phyloP scores from a whole-genome alignment of 441 rosid genomes.

The Corymbia citriodora region DNA sequence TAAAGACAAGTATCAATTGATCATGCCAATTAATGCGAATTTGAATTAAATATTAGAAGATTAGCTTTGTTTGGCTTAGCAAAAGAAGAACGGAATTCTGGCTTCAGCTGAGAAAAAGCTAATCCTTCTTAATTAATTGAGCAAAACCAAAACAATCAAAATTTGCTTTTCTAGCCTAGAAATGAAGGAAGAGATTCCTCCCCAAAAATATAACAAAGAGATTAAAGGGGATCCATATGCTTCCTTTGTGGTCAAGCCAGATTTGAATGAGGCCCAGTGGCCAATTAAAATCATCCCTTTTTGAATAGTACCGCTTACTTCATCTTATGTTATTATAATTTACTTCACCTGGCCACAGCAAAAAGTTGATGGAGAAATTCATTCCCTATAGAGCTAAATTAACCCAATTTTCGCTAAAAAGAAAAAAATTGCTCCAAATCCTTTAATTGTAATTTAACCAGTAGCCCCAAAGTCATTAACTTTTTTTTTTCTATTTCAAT shows the following conservation, averaged over 20 bases:
- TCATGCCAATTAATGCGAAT: too few relatives aligned
- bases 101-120: rapidly evolving
- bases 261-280: not conserved
- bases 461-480: too few relatives aligned
- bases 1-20: too few relatives aligned
- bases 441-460: too few relatives aligned
- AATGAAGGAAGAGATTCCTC: not conserved
- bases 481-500: too few relatives aligned
- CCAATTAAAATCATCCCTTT: not conserved
- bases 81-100: rapidly evolving
- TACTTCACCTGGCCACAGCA: too few relatives aligned
- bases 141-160: not conserved
- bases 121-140: too few relatives aligned
- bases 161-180: not conserved
- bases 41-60: too few relatives aligned
- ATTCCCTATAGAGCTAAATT: too few relatives aligned
- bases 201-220: not conserved
- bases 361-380: not conserved
- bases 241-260: not conserved
- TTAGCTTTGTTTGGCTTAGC: too few relatives aligned
- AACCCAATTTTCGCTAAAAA: too few relatives aligned
- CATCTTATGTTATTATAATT: not conserved
- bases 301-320: not conserved
- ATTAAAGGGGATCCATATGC: not conserved
- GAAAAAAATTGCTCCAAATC: too few relatives aligned